Base-by-base conservation (phyloP, 257 asterid genomes). In the Solanum rostratum region DNA sequence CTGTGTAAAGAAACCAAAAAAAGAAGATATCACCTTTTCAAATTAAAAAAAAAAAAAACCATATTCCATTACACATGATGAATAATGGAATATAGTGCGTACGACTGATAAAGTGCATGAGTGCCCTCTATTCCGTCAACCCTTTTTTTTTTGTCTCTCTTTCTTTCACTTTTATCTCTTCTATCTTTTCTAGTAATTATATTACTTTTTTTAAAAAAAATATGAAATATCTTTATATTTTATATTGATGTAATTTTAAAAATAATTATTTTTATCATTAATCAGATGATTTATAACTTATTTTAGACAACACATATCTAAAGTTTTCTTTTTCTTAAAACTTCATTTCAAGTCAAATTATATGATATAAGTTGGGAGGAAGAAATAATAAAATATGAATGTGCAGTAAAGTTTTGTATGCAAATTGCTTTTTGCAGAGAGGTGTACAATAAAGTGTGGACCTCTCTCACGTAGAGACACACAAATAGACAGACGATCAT, bases 31-130 rank as follows among this genome's bases (percentile, higher is more conserved):
- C 81, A 84, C 74, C 73, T 46, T 91, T 82, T 76, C 83, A 89
- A 90, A 91, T 93, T 5, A 68, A 92, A 90, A 90, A 89, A 88
- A 20, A 70, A 87, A 89, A 66, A 90, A 69, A 82, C 60, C 69
- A 50, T 50, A 45, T 80, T 37, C 13, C 53, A 79, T 52, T 13
- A 79, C 33, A 52, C 53, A 84, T 76, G 82, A 76, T 15, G 54
- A 76, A 74, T 76, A 45, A 16, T 74, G 37, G 62, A 76, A 57
- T 76, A 27, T 46, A 3, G 55, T 9, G 81, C 45, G 63, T n/a
- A 76, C 57, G 27, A 78, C 46, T 78, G 18, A 78, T 50, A 78
- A 78, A 78, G 82, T 74, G 60, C 59, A 74, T 46, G 81, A 65
- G 15, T 66, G 22, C 68, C 59, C 33, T 81, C 60, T 84, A 85